Evolutionary conservation across 176 grass and related monocot genomes (phyloP).

Genomic region (Rhynchospora tenuis): DNA sequence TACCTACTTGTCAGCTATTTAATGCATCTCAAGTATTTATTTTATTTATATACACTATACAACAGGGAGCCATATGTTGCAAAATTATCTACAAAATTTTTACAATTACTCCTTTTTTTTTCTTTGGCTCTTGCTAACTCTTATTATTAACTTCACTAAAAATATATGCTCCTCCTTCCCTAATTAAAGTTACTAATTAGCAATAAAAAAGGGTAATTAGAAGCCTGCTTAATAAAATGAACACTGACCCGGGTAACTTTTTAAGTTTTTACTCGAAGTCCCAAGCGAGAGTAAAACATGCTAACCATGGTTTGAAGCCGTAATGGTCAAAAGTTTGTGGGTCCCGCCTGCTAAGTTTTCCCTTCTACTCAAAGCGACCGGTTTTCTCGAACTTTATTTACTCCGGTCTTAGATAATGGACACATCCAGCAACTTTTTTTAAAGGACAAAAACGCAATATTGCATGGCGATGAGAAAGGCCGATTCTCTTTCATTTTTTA

Average conservation of each 20-base stretch:
- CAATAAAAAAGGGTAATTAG: no score
- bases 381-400: not conserved
- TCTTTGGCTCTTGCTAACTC: not conserved
- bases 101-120: not conserved
- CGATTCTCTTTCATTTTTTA: not conserved
- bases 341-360: conserved; percentile 14
- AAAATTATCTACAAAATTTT: no score
- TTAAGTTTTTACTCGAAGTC: not conserved
- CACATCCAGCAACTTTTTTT: not conserved
- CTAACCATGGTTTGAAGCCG: not conserved
- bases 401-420: not conserved
- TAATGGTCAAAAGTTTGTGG: conserved; percentile 52
- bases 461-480: not conserved
- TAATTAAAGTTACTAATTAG: not conserved
- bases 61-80: no score
- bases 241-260: not conserved
- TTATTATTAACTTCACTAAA: not conserved
- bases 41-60: no score
- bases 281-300: not conserved
- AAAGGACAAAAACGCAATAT: not conserved
- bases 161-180: not conserved
- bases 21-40: not conserved
- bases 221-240: not conserved
- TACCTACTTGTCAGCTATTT: not conserved
- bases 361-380: conserved; percentile 55